Evolutionary conservation across 1,139 yeast species (phyloP).

Genomic region (Yarrowia galli): DNA sequence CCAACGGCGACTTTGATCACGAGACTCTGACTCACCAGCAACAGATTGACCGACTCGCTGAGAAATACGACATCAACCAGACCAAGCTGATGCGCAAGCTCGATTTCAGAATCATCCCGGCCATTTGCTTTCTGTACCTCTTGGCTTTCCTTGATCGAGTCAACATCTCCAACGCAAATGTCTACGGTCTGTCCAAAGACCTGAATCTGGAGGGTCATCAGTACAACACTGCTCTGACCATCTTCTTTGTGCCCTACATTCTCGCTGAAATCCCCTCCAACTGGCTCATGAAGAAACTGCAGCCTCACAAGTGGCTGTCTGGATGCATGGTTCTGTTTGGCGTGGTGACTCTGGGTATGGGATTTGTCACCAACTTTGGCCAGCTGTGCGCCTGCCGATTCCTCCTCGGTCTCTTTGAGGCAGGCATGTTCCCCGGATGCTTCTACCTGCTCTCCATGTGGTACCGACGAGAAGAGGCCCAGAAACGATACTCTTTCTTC

Average conservation of each 20-base stretch:
- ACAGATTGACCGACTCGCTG: slow-evolving; percentile 54
- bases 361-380: slow-evolving; percentile 65
- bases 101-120: slow-evolving; percentile 71
- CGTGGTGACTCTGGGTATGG: slow-evolving; percentile 68
- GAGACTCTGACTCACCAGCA: slow-evolving; percentile 40
- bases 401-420: slow-evolving; percentile 68
- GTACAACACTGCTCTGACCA: slow-evolving; percentile 65
- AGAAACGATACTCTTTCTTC: slow-evolving; percentile 70
- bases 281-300: slow-evolving; percentile 62
- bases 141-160: slow-evolving; percentile 76
- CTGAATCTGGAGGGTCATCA: slow-evolving; percentile 63
- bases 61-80: slow-evolving; percentile 55
- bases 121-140: slow-evolving; percentile 71
- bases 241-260: slow-evolving; percentile 76
- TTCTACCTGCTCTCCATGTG: slow-evolving; percentile 67
- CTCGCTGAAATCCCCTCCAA: slow-evolving; percentile 73
- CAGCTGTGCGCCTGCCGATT: slow-evolving; percentile 68
- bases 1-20: background rate
- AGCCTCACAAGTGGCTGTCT: slow-evolving; percentile 71
- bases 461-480: slow-evolving; percentile 67
- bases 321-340: slow-evolving; percentile 67
- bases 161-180: slow-evolving; percentile 75
- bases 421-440: slow-evolving; percentile 76
- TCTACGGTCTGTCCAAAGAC: slow-evolving; percentile 66
- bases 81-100: slow-evolving; percentile 65